phyloP scores from a whole-genome alignment of 805 yeast genomes.

The Starmerella geochares region DNA sequence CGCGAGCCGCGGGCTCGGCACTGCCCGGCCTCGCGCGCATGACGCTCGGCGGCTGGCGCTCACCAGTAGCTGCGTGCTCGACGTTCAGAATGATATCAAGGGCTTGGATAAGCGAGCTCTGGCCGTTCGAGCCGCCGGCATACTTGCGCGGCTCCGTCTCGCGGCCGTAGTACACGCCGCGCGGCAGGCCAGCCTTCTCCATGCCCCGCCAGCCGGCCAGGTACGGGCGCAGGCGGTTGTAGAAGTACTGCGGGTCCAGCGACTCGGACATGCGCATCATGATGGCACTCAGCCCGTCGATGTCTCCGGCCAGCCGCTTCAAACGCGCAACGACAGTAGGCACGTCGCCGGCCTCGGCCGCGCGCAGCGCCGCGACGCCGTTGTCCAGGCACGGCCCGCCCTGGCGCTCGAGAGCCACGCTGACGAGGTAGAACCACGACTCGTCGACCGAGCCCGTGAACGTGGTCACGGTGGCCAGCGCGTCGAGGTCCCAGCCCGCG shows the following conservation, averaged over 20 bases:
- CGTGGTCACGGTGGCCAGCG: conserved; percentile 68
- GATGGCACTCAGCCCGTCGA: conserved; percentile 62
- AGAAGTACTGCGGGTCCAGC: conserved; percentile 91
- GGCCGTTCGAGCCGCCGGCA: conserved; percentile 93
- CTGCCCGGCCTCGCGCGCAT: no score
- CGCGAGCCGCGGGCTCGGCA: no score
- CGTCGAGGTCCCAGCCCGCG: conserved; percentile 46
- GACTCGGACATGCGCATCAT: conserved; percentile 78
- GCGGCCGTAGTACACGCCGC: conserved; percentile 70
- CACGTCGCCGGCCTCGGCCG: conserved; percentile 42
- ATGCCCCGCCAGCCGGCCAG: conserved; percentile 92
- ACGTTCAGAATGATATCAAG: conserved; percentile 68
- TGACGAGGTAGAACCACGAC: conserved; percentile 84
- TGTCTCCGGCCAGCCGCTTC: conserved; percentile 59
- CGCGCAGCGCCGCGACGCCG: conserved; percentile 58
- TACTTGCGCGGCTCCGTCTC: conserved; percentile 46
- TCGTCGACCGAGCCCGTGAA: conserved; percentile 88
- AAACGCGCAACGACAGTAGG: conserved; percentile 38
- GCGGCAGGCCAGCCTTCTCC: conserved; percentile 70
- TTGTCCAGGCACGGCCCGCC: conserved; percentile 62
- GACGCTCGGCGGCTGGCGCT: conserved; percentile 30
- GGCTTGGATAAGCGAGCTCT: conserved; percentile 78
- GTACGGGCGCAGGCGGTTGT: conserved; percentile 75
- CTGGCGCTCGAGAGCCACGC: conserved; percentile 72
- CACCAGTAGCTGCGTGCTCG: conserved; percentile 70